Evolutionary conservation across 2,329 filamentous ascomycete species (phyloP), one percentile per base, ranked within the genome.

Genomic region (Geosmithia morbida): DNA sequence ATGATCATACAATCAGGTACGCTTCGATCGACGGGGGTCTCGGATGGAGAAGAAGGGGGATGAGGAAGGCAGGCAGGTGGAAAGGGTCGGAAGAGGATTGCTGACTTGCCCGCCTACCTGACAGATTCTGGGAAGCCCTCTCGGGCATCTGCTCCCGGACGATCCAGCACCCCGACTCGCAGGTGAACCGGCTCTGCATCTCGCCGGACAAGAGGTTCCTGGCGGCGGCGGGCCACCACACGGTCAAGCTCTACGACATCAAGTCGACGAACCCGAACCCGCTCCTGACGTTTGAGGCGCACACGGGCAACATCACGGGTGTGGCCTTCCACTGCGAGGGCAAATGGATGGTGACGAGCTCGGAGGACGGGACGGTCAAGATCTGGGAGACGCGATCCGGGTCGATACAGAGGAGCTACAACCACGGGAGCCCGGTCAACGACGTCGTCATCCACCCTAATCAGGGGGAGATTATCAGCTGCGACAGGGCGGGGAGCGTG

Each of bases 361-460:
- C 87, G 44, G 92, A 98, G 65, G 92, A 98, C 60, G 87, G 89
- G 57, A 94, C 87, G 1, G 89, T 96, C 59, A 94, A 94, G 72
- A 94, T 96, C 53, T 96, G 89, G 89, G 90, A 96, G 62, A 95
- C 88, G 5, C 74, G 89, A 44, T 85, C 77, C 13, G 90, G 87
- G 43, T 81, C 77, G 49, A 80, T 97, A 48, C 92, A 98, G 66
- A 79, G 92, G 48, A 95, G 90, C 66, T 98, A 98, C 63, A 83
- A 78, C 55, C 92, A 98, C 62, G 85, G 84, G 47, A 83, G 81
- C 33, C 81, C 92, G 0, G 92, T 90, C 46, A 98, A 96, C 59
- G 92, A 98, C 64, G 92, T 98, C 8, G 92, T 97, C n/a, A 98
- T 98, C 48, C 92, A 98, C 63, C 92, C 92, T 0, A 98, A 98